These are phyloP conservation scores for Candida anglica DNA, from an alignment of 805 yeast species.

Conservation along the genomic window DNA sequence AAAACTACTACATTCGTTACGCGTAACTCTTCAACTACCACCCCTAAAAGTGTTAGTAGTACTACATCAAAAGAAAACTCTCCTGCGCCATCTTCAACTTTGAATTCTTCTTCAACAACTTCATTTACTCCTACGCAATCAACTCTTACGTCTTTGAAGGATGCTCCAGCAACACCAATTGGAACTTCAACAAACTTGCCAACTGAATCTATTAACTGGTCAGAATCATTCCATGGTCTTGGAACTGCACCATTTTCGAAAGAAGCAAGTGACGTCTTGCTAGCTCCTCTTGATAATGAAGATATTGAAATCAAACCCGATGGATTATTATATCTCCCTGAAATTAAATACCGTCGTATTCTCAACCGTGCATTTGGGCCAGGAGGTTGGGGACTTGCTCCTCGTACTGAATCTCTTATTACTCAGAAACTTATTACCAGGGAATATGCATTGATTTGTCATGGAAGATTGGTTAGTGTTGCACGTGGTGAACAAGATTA, in stretches of 20 bases:
- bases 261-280: slow-evolving; percentile 55
- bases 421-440: slow-evolving; percentile 75
- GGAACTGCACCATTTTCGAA: slow-evolving; percentile 73
- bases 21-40: too few species aligned
- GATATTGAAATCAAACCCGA: slow-evolving; percentile 96
- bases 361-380: slow-evolving; percentile 93
- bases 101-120: too few species aligned
- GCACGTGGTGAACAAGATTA: slow-evolving; percentile 96
- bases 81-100: too few species aligned
- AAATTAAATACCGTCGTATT: slow-evolving; percentile 89
- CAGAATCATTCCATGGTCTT: slow-evolving; percentile 80
- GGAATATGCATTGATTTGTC: slow-evolving; percentile 84
- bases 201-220: slow-evolving; percentile 61
- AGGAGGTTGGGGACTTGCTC: slow-evolving; percentile 98
- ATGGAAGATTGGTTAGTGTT: slow-evolving; percentile 83
- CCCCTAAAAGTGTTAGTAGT: too few species aligned
- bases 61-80: too few species aligned
- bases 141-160: too few species aligned
- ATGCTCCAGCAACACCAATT: too few species aligned
- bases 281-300: slow-evolving; percentile 56
- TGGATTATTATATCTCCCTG: slow-evolving; percentile 88
- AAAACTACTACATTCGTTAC: too few species aligned
- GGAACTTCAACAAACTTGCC: too few species aligned
- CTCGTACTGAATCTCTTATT: slow-evolving; percentile 79
- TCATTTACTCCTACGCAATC: too few species aligned